Percentiles rank a stretch among this genome's conserved stretches.
These are phyloP conservation scores for Mesotaenium endlicherianum DNA, from an alignment of 139 green algal genomes.

Conservation along the genomic window DNA sequence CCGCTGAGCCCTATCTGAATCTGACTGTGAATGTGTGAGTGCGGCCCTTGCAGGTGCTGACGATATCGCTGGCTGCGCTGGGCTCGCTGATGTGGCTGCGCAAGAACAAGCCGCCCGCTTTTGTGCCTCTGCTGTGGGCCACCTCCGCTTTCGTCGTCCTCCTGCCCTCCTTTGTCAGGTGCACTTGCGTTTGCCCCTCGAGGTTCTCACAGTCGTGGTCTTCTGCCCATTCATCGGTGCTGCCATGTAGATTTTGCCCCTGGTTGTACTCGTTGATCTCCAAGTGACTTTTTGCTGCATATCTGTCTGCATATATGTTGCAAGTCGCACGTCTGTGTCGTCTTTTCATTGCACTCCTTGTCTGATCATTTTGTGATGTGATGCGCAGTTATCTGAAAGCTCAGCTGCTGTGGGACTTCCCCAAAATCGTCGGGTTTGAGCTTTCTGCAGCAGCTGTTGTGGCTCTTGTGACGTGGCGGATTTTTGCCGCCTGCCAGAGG, in stretches of 20 bases:
- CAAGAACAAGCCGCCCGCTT: conserved; percentile 38
- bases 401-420: background rate
- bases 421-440: background rate
- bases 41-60: conserved; percentile 28
- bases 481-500: conserved; percentile 15
- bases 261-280: too few relatives aligned
- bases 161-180: conserved; percentile 36
- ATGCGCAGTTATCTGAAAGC: background rate
- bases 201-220: background rate
- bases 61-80: conserved; percentile 32
- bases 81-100: conserved; percentile 49
- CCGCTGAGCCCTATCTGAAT: background rate
- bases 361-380: background rate
- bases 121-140: conserved; percentile 33
- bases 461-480: conserved; percentile 15
- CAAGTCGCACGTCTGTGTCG: background rate
- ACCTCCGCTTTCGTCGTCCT: background rate
- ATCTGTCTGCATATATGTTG: background rate
- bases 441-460: conserved; percentile 14
- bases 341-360: background rate
- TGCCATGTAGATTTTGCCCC: too few relatives aligned
- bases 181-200: background rate
- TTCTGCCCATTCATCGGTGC: background rate
- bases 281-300: background rate
- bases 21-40: background rate